Base-by-base conservation (phyloP, 225 moss, liverwort and hornwort species). In the Physcomitrellopsis africana region DNA sequence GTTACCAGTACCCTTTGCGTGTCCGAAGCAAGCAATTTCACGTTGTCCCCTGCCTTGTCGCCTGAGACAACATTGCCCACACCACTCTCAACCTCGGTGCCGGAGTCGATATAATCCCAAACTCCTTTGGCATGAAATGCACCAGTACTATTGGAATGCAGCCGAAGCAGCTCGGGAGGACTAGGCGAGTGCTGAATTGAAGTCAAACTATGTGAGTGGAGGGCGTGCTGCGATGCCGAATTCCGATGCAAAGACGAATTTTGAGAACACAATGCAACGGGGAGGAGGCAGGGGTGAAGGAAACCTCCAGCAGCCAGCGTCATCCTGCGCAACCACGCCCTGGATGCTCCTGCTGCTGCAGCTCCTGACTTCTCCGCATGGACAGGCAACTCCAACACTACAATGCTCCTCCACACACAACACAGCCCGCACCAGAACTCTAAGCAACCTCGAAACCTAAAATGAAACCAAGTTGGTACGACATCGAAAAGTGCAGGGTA, bases 241-340 rank as follows among this genome's bases (percentile, higher is more conserved):
- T 27, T 44, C 22, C 65, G 70, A 23, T 58, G 73, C 68, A 73
- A 67, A 24, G 51, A 60, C 8, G 73, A 46, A 23, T 20, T 60
- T 68, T 41, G 82, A 63, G 78, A 54, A 74, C 67, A 48, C 63
- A 48, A 60, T 0, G 78, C 42, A 11, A 63, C 37, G 2, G 46
- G 55, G 9, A 60, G 57, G 55, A 59, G 24, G 18, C 54, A 3
- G 17, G 76, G 70, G 51, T 10, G 76, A 14, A 72, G 63, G 49
- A 70, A 70, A 53, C 68, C 54, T 22, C 72, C 79, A 24, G 81
- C 81, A 76, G 79, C 60, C 72, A 80, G 80, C 67, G 77, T 82
- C 86, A 86, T 86, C 70, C 67, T 86, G 80, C 75, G 76, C 60
- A 73, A 81, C 72, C 5, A 32, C 49, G 77, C 22, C 24, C 32